Conservation (phyloP, 768 basidiomycete species). For the Galerina sulciceps region DNA sequence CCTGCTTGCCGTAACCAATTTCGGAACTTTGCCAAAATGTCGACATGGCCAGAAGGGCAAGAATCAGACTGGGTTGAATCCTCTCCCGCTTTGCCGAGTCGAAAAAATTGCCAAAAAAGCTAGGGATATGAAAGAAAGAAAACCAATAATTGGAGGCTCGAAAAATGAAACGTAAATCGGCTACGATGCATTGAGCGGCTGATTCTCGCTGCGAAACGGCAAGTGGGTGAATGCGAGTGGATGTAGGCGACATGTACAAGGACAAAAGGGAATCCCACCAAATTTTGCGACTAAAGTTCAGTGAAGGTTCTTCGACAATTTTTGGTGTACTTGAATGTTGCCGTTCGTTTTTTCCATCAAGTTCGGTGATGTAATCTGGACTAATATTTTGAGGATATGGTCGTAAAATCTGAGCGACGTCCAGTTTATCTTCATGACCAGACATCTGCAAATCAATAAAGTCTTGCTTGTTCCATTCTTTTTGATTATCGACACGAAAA, state of each 20-base stretch:
- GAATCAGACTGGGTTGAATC: slow-evolving; percentile 72
- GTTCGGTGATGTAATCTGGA: slow-evolving; percentile 30
- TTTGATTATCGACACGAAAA: not conserved
- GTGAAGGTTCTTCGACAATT: slow-evolving; percentile 61
- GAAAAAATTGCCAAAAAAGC: slow-evolving; percentile 62
- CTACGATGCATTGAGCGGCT: slow-evolving; percentile 47
- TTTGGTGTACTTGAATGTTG: slow-evolving; percentile 21
- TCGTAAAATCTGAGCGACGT: slow-evolving; percentile 22
- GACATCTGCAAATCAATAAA: slow-evolving; percentile 12
- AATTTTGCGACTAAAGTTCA: slow-evolving; percentile 69
- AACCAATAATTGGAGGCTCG: slow-evolving; percentile 71
- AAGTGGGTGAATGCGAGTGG: slow-evolving; percentile 35
- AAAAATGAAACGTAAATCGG: slow-evolving; percentile 69
- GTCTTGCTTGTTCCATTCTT: no score
- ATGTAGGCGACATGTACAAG: slow-evolving; percentile 49
- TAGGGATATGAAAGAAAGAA: slow-evolving; percentile 73
- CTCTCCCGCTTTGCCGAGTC: slow-evolving; percentile 55
- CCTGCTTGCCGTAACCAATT: slow-evolving; percentile 49
- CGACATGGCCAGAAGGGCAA: slow-evolving; percentile 66
- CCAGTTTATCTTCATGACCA: slow-evolving; percentile 19
- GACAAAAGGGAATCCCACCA: slow-evolving; percentile 80
- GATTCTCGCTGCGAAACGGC: slow-evolving; percentile 48
- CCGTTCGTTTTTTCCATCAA: slow-evolving; percentile 32
- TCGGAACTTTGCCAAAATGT: slow-evolving; percentile 75
- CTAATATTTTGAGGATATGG: slow-evolving; percentile 15